Evolutionary conservation across 2,329 filamentous ascomycete genomes (phyloP), one percentile per base, ranked within the genome.

Genomic region (Curvularia sp.): DNA sequence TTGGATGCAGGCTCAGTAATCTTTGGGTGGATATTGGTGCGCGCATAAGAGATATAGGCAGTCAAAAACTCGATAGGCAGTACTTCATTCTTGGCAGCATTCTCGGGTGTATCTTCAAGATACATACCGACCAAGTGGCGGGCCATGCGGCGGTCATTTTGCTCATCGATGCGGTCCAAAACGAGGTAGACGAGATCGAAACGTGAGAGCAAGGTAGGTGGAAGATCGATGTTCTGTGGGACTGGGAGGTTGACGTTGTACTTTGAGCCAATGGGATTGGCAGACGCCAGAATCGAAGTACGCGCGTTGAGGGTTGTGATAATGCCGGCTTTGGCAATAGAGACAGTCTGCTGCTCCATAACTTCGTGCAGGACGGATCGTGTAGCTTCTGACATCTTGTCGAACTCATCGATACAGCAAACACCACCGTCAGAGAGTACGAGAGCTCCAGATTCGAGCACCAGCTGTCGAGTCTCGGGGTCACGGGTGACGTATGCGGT

Each of bases 111-210:
- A 74, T 99, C 95, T 77, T 99, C 95, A 24, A 99, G 84, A 74
- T 99, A 99, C 89, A 99, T 96, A 55, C 92, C 92, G 31, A 99
- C 87, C 70, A 99, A 81, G 82, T 99, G 95, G 73, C 93, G 90
- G 12, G 95, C 95, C 55, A 99, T 83, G 44, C 92, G 88, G 62
- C 93, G 89, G 77, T 99, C 95, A 54, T 85, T 89, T 72, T 90
- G 89, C 79, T 98, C 95, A 72, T 98, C 94, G 50, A 96, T 89
- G 7, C 91, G 91, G 75, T 99, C 95, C 48, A 99, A 88, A 43
- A 99, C 95, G 1, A 99, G 87, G 74, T 99, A 99, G 50, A 99
- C 94, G 6, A 99, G 83, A 76, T 99, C 95, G 75, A 99, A 99
- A 83, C 95, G 90, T 5, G 93, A 97, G 52, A 99, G 86, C 6